Evolutionary conservation across 129 eudicot species (phyloP).

Genomic region (Scalesia atractyloides): DNA sequence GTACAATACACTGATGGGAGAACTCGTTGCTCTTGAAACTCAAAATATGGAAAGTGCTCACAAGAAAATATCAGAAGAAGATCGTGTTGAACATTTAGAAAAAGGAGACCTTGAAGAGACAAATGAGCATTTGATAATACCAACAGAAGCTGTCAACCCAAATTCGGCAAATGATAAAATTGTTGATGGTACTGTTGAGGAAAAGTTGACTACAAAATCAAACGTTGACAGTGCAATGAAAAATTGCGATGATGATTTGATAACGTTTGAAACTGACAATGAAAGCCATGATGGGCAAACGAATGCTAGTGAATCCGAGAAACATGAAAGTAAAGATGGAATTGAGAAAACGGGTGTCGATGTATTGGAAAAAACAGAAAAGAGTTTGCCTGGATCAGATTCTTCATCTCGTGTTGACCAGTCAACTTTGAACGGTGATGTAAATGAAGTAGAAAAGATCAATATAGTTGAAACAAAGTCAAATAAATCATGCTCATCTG

Average conservation of each 20-base stretch:
- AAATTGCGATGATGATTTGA: constrained; percentile 31
- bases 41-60: constrained; percentile 42
- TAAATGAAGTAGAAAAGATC: constrained; percentile 32
- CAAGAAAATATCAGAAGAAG: constrained; percentile 43
- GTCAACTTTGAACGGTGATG: constrained; percentile 20
- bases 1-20: constrained; percentile 78
- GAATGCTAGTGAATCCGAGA: constrained; percentile 24
- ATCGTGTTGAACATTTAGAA: constrained; percentile 40
- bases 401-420: constrained; percentile 33
- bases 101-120: constrained; percentile 69
- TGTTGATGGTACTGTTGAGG: constrained; percentile 18
- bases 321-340: constrained; percentile 25
- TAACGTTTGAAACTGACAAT: constrained; percentile 40
- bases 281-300: constrained; percentile 32
- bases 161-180: constrained; percentile 33
- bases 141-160: constrained; percentile 44
- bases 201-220: constrained; percentile 22
- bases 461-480: constrained; percentile 21
- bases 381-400: constrained; percentile 31
- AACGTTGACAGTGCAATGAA: constrained; percentile 22
- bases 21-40: constrained; percentile 81
- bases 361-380: constrained; percentile 21
- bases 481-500: constrained; percentile 23
- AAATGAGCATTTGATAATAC: constrained; percentile 57
- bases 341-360: constrained; percentile 36